phyloP scores from a whole-genome alignment of 78 protist genomes.

The Ministeria vibrans region DNA sequence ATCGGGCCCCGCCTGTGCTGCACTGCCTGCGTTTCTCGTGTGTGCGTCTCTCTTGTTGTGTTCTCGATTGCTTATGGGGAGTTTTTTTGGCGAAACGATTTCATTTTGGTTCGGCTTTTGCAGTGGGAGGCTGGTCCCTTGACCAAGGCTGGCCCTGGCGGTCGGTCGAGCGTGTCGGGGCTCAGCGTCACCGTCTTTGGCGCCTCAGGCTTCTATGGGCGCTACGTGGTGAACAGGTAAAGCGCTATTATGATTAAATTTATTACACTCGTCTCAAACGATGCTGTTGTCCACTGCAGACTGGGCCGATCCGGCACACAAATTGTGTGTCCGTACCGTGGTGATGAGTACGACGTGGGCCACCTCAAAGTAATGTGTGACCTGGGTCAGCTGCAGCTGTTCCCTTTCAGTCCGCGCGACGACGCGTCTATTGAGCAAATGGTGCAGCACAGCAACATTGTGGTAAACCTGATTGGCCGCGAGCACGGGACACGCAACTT shows the following conservation, averaged over 20 bases:
- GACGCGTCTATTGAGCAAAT: background rate
- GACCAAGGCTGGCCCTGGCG: constrained; percentile 30
- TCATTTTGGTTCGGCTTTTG: too few species aligned
- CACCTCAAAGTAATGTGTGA: constrained; percentile 50
- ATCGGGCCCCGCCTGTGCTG: too few species aligned
- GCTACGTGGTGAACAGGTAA: constrained; percentile 26
- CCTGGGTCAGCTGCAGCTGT: constrained; percentile 42
- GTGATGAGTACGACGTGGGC: constrained; percentile 19
- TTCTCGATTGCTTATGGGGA: too few species aligned
- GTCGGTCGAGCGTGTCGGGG: constrained; percentile 56
- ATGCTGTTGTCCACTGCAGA: background rate
- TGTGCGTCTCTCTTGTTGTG: too few species aligned
- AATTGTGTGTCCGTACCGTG: constrained; percentile 45
- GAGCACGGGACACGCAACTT: constrained; percentile 16
- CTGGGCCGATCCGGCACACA: constrained; percentile 7
- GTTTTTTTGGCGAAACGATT: too few species aligned
- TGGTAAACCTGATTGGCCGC: constrained; percentile 40
- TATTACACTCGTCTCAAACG: background rate
- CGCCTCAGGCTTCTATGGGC: constrained; percentile 43
- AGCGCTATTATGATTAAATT: background rate
- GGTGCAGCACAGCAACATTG: constrained; percentile 29
- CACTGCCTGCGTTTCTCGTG: too few species aligned
- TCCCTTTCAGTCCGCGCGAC: background rate
- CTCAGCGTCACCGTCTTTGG: constrained; percentile 59
- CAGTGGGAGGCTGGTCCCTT: background rate